Percentiles rank a stretch among this genome's conserved stretches.
Evolutionary conservation across 768 basidiomycete genomes (phyloP).

Genomic region (Podaxis mareebaensis): DNA sequence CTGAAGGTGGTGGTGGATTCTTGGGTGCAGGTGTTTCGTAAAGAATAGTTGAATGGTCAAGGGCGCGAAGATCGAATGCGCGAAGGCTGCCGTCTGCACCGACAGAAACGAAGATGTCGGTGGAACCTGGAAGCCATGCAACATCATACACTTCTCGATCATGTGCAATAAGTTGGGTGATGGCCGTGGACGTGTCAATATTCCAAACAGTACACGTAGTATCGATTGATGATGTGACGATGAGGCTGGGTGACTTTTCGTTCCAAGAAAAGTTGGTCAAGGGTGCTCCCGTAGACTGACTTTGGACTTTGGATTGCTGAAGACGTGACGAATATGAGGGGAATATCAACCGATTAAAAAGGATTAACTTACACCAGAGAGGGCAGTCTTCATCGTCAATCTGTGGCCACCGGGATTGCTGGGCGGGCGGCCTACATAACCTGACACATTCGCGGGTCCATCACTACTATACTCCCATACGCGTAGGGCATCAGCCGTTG

Average conservation of each 20-base stretch:
- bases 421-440: conserved; percentile 71
- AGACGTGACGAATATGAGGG: conserved; percentile 8
- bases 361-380: conserved; percentile 70
- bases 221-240: conserved; percentile 98
- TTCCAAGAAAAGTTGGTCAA: conserved; percentile 99
- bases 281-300: conserved; percentile 81
- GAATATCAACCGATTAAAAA: conserved; percentile 12
- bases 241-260: conserved; percentile 82
- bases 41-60: conserved; percentile 97
- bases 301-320: conserved; percentile 90
- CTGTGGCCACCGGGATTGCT: conserved; percentile 55
- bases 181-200: conserved; percentile 87
- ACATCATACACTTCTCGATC: conserved; percentile 97
- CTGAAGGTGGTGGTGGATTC: conserved; percentile 57
- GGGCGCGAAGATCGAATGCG: conserved; percentile 92
- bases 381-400: conserved; percentile 70
- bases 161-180: conserved; percentile 97
- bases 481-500: conserved; percentile 89
- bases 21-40: conserved; percentile 91
- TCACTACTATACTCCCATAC: conserved; percentile 89
- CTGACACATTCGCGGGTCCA: conserved; percentile 52
- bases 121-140: conserved; percentile 95
- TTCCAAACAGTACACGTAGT: conserved; percentile 99
- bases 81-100: conserved; percentile 96
- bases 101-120: conserved; percentile 97